Percentiles rank a stretch among this genome's conserved stretches.
Evolutionary conservation across 257 asterid genomes (phyloP).

Genomic region (Solanum chiquidenum): DNA sequence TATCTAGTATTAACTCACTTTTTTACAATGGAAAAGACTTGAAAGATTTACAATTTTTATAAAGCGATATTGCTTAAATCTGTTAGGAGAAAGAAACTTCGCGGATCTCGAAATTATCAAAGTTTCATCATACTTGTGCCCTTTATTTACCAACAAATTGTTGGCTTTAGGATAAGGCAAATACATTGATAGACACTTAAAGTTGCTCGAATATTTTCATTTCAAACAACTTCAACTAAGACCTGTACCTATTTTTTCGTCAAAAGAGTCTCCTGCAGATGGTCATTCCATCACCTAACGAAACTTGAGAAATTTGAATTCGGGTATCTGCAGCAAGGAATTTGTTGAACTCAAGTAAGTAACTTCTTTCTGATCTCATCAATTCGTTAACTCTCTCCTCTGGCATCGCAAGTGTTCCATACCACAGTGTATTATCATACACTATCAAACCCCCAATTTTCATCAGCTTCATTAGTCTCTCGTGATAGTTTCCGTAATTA

Average conservation of each 20-base stretch:
- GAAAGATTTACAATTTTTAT: background rate
- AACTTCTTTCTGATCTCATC: background rate
- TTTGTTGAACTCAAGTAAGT: conserved; percentile 8
- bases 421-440: conserved; percentile 56
- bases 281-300: conserved; percentile 27
- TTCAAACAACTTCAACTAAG: background rate
- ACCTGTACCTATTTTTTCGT: background rate
- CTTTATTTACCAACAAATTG: background rate
- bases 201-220: background rate
- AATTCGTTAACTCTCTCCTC: conserved; percentile 12
- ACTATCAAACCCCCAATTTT: conserved; percentile 34
- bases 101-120: background rate
- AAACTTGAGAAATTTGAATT: conserved; percentile 6
- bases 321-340: conserved; percentile 15
- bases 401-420: conserved; percentile 26
- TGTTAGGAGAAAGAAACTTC: background rate
- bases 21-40: background rate
- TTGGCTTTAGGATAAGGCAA: too few relatives aligned
- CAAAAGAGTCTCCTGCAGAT: conserved; percentile 8
- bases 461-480: conserved; percentile 31
- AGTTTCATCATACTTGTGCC: background rate
- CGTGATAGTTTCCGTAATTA: conserved; percentile 33
- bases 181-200: background rate
- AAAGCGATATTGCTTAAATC: background rate
- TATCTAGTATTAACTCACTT: background rate